These are phyloP conservation scores for Cadophora malorum DNA, from an alignment of 2,329 filamentous ascomycete genomes.

Conservation along the genomic window DNA sequence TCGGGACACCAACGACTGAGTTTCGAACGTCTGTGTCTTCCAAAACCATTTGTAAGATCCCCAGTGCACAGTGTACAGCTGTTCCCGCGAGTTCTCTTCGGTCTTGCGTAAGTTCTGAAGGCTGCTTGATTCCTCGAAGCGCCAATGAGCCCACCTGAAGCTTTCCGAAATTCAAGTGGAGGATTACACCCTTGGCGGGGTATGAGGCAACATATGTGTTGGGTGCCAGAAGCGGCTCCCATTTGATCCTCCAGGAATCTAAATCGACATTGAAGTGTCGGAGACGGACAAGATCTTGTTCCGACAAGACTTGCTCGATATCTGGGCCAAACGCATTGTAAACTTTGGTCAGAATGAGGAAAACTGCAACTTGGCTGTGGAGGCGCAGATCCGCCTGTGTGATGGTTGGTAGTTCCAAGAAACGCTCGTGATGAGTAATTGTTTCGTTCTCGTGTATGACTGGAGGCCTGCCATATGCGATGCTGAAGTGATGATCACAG, in stretches of 20 bases:
- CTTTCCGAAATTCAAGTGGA: conserved; percentile 47
- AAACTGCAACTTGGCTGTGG: conserved; percentile 64
- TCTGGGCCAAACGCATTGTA: conserved; percentile 65
- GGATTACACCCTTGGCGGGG: conserved; percentile 40
- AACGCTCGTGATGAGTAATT: conserved; percentile 62
- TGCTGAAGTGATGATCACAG: conserved; percentile 70
- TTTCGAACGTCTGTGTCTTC: conserved; percentile 46
- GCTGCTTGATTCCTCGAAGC: conserved; percentile 37
- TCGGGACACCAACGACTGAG: conserved; percentile 46
- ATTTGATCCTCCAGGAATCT: conserved; percentile 48
- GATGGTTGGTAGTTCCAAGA: conserved; percentile 57
- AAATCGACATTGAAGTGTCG: conserved; percentile 48
- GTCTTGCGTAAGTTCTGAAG: conserved; percentile 27
- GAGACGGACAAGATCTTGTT: conserved; percentile 45
- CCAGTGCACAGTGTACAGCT: conserved; percentile 37
- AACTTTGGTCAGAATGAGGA: conserved; percentile 64
- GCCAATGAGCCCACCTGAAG: conserved; percentile 48
- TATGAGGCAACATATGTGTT: conserved; percentile 36
- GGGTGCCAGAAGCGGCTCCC: conserved; percentile 44
- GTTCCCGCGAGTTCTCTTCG: conserved; percentile 35
- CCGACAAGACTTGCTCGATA: conserved; percentile 55
- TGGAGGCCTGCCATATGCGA: conserved; percentile 67
- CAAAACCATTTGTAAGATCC: conserved; percentile 45
- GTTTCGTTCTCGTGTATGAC: conserved; percentile 63
- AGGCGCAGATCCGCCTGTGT: conserved; percentile 61